phyloP scores from a whole-genome alignment of 177 flowering plant species.

The Vitis hybrid region DNA sequence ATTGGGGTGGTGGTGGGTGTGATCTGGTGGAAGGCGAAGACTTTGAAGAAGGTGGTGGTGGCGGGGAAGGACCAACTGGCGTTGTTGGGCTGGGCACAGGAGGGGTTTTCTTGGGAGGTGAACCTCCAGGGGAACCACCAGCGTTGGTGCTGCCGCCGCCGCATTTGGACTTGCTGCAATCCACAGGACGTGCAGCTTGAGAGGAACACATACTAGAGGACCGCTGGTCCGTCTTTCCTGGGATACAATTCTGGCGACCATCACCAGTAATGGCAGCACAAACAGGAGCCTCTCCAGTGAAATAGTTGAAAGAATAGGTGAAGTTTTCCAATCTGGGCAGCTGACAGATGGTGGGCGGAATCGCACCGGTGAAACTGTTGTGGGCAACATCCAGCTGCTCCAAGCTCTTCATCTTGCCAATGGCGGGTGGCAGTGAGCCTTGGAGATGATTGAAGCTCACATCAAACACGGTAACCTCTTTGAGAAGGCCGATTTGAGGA shows the following conservation, averaged over 20 bases:
- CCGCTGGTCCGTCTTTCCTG: conserved; percentile 38
- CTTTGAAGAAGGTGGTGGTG: conserved; percentile 30
- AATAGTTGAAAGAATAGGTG: conserved; percentile 61
- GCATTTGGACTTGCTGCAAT: conserved; percentile 44
- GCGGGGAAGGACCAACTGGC: conserved; percentile 17
- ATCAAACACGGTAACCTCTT: conserved; percentile 56
- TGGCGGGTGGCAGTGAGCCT: conserved; percentile 43
- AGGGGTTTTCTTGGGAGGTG: too few relatives aligned
- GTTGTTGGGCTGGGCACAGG: neutral
- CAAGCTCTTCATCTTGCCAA: conserved; percentile 48
- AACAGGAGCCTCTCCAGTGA: conserved; percentile 53
- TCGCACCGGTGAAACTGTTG: conserved; percentile 49
- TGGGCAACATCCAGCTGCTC: conserved; percentile 68
- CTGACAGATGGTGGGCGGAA: conserved; percentile 46
- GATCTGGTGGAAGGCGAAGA: conserved; percentile 36
- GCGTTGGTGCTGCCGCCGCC: neutral
- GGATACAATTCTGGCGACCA: conserved; percentile 48
- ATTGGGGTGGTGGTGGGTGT: conserved; percentile 34
- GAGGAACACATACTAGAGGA: conserved; percentile 47
- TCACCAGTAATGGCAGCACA: conserved; percentile 24
- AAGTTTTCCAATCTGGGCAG: conserved; percentile 56
- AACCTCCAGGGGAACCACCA: conserved; percentile 9
- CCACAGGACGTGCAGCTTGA: conserved; percentile 35
- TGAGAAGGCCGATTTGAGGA: conserved; percentile 44
- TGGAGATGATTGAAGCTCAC: conserved; percentile 54